Evolutionary conservation across 2,329 filamentous ascomycete species (phyloP).

Genomic region (Oidium heveae): DNA sequence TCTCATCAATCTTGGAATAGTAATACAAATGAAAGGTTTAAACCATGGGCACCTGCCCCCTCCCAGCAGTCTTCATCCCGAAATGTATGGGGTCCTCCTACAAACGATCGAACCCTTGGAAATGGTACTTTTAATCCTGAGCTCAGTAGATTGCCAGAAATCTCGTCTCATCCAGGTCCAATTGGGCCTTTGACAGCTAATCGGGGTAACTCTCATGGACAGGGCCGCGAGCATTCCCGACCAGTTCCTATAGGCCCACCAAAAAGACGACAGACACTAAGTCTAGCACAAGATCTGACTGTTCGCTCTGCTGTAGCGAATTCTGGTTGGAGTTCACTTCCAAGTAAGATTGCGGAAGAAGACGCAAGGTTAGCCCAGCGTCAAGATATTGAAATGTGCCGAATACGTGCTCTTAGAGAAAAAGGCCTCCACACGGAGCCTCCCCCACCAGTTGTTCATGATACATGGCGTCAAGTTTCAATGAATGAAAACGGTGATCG

Average conservation of each 20-base stretch:
- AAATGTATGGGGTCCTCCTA: slow-evolving; percentile 52
- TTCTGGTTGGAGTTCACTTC: slow-evolving; percentile 10
- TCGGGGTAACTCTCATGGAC: slow-evolving; percentile 9
- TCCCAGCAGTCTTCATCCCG: slow-evolving; percentile 20
- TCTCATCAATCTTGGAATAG: slow-evolving; percentile 12
- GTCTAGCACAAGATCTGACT: slow-evolving; percentile 2
- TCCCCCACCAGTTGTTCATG: slow-evolving; percentile 10
- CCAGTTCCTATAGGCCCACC: slow-evolving; percentile 14
- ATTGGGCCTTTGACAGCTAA: slow-evolving; percentile 13
- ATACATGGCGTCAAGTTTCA: slow-evolving; percentile 12
- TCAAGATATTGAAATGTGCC: slow-evolving; percentile 7
- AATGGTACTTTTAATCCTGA: slow-evolving; percentile 53
- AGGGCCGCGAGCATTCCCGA: slow-evolving; percentile 10
- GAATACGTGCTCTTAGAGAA: slow-evolving; percentile 8
- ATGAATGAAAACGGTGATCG: slow-evolving; percentile 12
- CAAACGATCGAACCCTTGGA: slow-evolving; percentile 43
- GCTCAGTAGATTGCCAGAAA: slow-evolving; percentile 20
- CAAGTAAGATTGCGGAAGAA: slow-evolving; percentile 9
- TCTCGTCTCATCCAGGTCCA: slow-evolving; percentile 12
- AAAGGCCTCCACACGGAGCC: slow-evolving; percentile 5
- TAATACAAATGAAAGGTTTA: slow-evolving; percentile 19
- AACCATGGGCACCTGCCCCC: slow-evolving; percentile 20
- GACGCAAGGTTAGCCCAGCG: slow-evolving; percentile 7
- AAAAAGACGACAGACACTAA: slow-evolving; percentile 6
- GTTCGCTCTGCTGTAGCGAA: slow-evolving; percentile 5